phyloP scores from a whole-genome alignment of 306 rosid genomes.

The Chamaecrista fasciculata region DNA sequence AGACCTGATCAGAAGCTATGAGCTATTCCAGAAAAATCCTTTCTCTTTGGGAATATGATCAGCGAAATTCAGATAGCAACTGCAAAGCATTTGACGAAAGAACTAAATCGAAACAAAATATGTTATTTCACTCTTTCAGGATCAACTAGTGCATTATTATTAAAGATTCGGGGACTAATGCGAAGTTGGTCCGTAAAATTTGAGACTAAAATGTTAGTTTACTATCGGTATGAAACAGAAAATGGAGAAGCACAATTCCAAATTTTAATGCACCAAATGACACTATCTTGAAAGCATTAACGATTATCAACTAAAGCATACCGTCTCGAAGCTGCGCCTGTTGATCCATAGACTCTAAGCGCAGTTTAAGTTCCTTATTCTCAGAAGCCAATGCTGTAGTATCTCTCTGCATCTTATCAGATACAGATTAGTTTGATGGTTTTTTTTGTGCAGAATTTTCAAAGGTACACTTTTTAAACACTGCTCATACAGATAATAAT shows the following conservation, averaged over 20 bases:
- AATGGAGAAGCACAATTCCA: not conserved
- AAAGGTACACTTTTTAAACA: not conserved
- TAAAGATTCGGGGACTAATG: too few species aligned
- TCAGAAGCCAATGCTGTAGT: slow-evolving; percentile 63
- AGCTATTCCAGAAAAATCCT: too few species aligned
- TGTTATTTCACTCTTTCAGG: too few species aligned
- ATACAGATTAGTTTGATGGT: slow-evolving; percentile 15
- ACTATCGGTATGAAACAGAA: not conserved
- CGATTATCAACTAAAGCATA: slow-evolving; percentile 29
- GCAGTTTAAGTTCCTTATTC: slow-evolving; percentile 88
- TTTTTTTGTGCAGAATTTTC: not conserved
- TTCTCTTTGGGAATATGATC: too few species aligned
- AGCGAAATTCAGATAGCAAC: too few species aligned
- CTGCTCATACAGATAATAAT: not conserved
- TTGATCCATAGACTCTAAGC: slow-evolving; percentile 82
- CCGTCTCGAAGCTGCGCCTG: slow-evolving; percentile 95
- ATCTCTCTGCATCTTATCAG: slow-evolving; percentile 77
- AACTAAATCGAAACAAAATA: too few species aligned
- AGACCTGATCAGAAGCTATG: too few species aligned
- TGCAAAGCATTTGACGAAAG: too few species aligned
- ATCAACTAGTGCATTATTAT: too few species aligned
- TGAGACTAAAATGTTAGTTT: too few species aligned
- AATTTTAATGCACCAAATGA: slow-evolving; percentile 1
- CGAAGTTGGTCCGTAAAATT: too few species aligned
- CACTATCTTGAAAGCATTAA: slow-evolving; percentile 1